phyloP scores from a whole-genome alignment of 768 basidiomycete species.

The Leccinum uliginosum region DNA sequence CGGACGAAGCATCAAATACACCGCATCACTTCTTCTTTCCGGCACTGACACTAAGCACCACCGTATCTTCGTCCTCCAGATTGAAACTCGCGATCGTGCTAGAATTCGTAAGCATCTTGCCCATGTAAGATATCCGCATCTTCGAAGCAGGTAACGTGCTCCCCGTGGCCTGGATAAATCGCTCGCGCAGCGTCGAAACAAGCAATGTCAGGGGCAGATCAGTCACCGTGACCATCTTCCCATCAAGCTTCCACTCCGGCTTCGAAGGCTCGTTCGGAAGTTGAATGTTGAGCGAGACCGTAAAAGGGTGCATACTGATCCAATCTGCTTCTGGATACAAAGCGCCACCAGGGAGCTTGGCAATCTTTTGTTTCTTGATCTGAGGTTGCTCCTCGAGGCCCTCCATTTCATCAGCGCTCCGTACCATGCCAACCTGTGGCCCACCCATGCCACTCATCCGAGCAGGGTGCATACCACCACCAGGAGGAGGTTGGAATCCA shows the following conservation, averaged over 20 bases:
- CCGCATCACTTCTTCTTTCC: slow-evolving; percentile 60
- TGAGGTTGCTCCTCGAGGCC: slow-evolving; percentile 68
- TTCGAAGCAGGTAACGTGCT: slow-evolving; percentile 77
- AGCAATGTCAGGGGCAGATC: slow-evolving; percentile 82
- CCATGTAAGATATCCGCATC: slow-evolving; percentile 73
- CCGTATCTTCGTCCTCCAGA: slow-evolving; percentile 83
- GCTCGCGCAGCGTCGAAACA: slow-evolving; percentile 86
- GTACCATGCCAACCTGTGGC: slow-evolving; percentile 65
- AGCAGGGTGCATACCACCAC: slow-evolving; percentile 67
- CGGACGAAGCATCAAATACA: not conserved
- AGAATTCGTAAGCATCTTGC: slow-evolving; percentile 85
- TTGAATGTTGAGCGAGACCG: slow-evolving; percentile 81
- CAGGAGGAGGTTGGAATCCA: slow-evolving; percentile 67
- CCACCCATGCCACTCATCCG: slow-evolving; percentile 59
- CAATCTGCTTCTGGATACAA: slow-evolving; percentile 87
- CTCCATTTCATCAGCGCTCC: slow-evolving; percentile 80
- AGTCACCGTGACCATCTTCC: slow-evolving; percentile 67
- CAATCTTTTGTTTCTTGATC: slow-evolving; percentile 83
- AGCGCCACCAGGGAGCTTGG: slow-evolving; percentile 79
- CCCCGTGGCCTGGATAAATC: slow-evolving; percentile 74
- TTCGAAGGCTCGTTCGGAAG: slow-evolving; percentile 78
- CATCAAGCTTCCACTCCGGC: slow-evolving; percentile 92
- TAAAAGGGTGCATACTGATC: slow-evolving; percentile 87
- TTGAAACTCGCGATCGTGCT: slow-evolving; percentile 85
- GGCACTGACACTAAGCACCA: slow-evolving; percentile 75